Evolutionary conservation across 148 eudicot species (phyloP).

Genomic region (Camellia sinensis): DNA sequence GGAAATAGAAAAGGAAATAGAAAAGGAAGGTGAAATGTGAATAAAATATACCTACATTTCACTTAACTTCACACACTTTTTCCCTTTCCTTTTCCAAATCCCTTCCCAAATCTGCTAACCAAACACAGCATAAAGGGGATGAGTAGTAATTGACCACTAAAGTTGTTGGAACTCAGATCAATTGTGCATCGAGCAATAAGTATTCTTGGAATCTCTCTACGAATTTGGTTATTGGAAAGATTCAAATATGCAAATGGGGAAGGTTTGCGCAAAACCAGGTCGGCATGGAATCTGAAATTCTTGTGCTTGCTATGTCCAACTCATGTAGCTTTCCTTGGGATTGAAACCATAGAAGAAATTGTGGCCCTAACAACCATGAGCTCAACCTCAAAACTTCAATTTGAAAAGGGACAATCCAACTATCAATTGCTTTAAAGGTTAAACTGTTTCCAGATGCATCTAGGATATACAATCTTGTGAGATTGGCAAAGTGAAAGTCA

Average conservation of each 20-base stretch:
- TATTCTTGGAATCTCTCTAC: conserved; percentile 5
- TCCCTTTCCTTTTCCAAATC: too few relatives aligned
- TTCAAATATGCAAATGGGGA: background rate
- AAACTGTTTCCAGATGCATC: conserved; percentile 14
- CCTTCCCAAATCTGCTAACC: too few relatives aligned
- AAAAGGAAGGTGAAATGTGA: too few relatives aligned
- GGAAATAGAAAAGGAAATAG: too few relatives aligned
- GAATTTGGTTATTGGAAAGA: background rate
- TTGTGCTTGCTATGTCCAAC: background rate
- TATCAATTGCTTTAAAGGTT: conserved; percentile 1
- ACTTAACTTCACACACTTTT: too few relatives aligned
- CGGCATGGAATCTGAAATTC: conserved; percentile 14
- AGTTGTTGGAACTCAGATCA: background rate
- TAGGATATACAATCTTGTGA: background rate
- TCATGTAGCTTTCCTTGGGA: background rate
- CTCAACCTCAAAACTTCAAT: background rate
- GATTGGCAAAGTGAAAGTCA: conserved; percentile 21
- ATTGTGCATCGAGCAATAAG: background rate
- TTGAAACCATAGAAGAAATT: conserved; percentile 7
- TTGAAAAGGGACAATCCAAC: conserved; percentile 19
- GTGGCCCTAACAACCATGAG: conserved; percentile 14
- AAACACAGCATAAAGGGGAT: too few relatives aligned
- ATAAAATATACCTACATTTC: too few relatives aligned
- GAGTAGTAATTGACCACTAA: background rate
- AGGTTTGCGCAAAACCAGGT: background rate